Conservation (phyloP, 176 grass and related monocot genomes). For the Pharus latifolius region DNA sequence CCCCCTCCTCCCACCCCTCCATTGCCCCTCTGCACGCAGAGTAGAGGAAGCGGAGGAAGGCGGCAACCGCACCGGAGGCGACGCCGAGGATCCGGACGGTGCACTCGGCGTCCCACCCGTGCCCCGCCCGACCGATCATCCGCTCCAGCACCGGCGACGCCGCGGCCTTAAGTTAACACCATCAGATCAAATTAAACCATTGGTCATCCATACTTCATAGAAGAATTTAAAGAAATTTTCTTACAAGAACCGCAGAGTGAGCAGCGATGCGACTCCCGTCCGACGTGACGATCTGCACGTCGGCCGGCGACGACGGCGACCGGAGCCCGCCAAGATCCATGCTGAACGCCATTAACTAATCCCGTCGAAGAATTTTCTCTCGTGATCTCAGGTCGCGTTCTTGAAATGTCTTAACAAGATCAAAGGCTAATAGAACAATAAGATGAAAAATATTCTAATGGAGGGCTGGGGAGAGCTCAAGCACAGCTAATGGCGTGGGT, state of each 20-base stretch:
- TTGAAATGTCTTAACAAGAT: background rate
- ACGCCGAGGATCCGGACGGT: constrained; percentile 46
- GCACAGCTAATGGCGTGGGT: background rate
- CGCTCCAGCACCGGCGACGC: constrained; percentile 69
- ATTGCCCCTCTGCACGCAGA: too few species aligned
- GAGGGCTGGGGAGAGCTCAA: background rate
- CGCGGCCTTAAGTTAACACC: constrained; percentile 30
- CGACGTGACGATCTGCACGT: constrained; percentile 54
- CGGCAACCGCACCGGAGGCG: constrained; percentile 32
- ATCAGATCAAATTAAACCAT: background rate
- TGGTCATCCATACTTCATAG: background rate
- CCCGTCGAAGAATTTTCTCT: too few species aligned
- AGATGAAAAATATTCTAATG: background rate
- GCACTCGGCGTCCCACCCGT: constrained; percentile 10
- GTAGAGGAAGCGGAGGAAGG: constrained; percentile 60
- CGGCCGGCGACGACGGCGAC: constrained; percentile 8
- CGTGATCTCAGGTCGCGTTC: too few species aligned
- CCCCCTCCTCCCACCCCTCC: constrained; percentile 32
- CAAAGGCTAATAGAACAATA: background rate
- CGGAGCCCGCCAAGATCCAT: background rate
- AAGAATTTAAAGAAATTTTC: background rate
- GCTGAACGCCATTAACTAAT: background rate
- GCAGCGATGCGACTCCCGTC: constrained; percentile 37
- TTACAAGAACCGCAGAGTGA: constrained; percentile 69
- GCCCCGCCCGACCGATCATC: constrained; percentile 23